These are phyloP conservation scores for Scolecobasidium constrictum DNA, from an alignment of 2,329 filamentous ascomycete species.

Conservation along the genomic window DNA sequence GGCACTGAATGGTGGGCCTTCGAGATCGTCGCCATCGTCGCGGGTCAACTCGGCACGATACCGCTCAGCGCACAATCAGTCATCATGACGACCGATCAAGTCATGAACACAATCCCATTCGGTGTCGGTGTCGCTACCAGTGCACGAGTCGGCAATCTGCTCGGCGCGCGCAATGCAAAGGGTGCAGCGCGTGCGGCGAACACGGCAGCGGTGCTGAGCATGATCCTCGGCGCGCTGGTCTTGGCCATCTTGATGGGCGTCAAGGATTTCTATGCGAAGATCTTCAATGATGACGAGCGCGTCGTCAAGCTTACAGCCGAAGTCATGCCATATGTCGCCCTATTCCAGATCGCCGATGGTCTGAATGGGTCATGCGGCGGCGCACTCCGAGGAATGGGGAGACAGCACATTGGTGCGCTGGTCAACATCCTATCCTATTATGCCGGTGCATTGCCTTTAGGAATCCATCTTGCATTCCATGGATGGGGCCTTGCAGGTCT, in stretches of 20 bases:
- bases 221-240: conserved; percentile 56
- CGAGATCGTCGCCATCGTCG: conserved; percentile 23
- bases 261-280: conserved; percentile 60
- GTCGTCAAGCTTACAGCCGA: conserved; percentile 64
- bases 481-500: conserved; percentile 72
- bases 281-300: conserved; percentile 69
- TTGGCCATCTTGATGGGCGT: conserved; percentile 59
- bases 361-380: conserved; percentile 79
- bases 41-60: conserved; percentile 67
- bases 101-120: conserved; percentile 78
- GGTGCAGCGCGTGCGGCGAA: conserved; percentile 66
- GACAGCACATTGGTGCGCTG: conserved; percentile 72
- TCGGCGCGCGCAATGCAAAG: conserved; percentile 55
- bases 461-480: conserved; percentile 75
- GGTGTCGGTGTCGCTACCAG: conserved; percentile 75
- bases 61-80: conserved; percentile 74
- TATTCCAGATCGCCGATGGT: conserved; percentile 86
- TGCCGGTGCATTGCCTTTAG: conserved; percentile 66
- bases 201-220: conserved; percentile 61
- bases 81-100: conserved; percentile 82
- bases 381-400: conserved; percentile 69
- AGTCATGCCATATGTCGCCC: conserved; percentile 75
- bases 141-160: conserved; percentile 65
- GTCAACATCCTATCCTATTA: conserved; percentile 83
- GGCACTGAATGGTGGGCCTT: conserved; percentile 95